These are phyloP conservation scores for Naganishia vaughanmartiniae DNA, from an alignment of 768 basidiomycete species.

Conservation along the genomic window DNA sequence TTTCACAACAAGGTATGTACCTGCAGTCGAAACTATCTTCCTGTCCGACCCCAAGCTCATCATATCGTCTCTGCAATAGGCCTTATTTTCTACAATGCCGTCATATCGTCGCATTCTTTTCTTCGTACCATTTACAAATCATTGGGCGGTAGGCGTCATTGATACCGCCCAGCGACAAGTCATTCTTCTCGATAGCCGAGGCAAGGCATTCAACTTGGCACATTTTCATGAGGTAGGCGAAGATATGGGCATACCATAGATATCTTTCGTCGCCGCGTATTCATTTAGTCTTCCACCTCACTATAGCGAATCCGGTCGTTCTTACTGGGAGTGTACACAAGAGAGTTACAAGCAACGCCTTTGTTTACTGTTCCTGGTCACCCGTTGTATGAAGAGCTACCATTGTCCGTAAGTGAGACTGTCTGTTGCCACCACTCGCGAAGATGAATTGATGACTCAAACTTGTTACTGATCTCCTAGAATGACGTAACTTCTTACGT, in stretches of 20 bases:
- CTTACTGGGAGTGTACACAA: not conserved
- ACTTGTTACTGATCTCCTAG: not conserved
- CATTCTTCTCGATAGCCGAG: not conserved
- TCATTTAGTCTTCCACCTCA: not conserved
- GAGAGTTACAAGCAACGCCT: not conserved
- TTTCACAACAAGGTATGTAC: not conserved
- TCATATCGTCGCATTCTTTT: not conserved
- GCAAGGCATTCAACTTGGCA: not conserved
- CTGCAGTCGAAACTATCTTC: not conserved
- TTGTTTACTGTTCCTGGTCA: not conserved
- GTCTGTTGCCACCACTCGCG: too few relatives aligned
- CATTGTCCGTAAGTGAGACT: not conserved
- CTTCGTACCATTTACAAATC: not conserved
- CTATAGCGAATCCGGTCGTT: not conserved
- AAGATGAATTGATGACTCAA: too few relatives aligned
- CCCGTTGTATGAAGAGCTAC: not conserved
- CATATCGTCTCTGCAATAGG: not conserved
- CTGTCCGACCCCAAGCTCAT: not conserved
- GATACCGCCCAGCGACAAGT: not conserved
- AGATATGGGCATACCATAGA: not conserved
- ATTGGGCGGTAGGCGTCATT: not conserved
- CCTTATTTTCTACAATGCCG: not conserved
- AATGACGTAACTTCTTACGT: not conserved
- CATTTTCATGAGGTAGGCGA: not conserved
- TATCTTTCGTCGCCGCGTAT: not conserved